phyloP scores from a whole-genome alignment of 2,329 filamentous ascomycete genomes.

The Exserohilum rostratum region DNA sequence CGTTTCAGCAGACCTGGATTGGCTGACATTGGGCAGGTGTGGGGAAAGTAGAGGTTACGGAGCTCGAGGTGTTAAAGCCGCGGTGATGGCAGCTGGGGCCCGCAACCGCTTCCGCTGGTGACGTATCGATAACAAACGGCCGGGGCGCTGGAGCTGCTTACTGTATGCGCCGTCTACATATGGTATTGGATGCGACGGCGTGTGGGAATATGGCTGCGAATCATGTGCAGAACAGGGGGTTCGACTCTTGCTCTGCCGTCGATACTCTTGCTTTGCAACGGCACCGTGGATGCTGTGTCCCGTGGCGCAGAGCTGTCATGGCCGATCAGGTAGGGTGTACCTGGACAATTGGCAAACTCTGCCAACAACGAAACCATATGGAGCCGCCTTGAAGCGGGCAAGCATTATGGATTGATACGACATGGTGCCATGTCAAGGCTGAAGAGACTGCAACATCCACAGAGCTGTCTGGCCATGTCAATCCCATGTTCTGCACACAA shows the following conservation, averaged over 20 bases:
- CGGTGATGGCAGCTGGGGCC: slow-evolving; percentile 36
- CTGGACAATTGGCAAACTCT: neutral
- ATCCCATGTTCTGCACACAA: no score
- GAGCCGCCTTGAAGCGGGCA: no score
- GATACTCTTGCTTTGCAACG: slow-evolving; percentile 1
- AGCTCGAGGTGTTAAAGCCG: slow-evolving; percentile 25
- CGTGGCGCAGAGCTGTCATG: slow-evolving; percentile 12
- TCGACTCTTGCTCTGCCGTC: neutral
- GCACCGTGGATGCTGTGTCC: neutral
- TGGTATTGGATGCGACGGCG: neutral
- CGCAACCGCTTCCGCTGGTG: slow-evolving; percentile 17
- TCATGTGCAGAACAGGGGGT: neutral
- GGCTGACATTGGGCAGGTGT: slow-evolving; percentile 41
- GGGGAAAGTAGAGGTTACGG: slow-evolving; percentile 15
- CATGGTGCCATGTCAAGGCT: no score
- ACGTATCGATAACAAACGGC: slow-evolving; percentile 19
- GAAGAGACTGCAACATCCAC: no score
- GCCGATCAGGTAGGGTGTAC: neutral
- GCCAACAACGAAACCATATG: neutral
- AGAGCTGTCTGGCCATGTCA: no score
- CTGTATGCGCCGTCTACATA: no score
- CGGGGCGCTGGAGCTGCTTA: neutral
- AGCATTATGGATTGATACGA: no score
- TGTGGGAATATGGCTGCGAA: neutral
- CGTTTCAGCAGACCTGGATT: slow-evolving; percentile 43